phyloP scores from a whole-genome alignment of 75 land plant species.

The Cunninghamia lanceolata region DNA sequence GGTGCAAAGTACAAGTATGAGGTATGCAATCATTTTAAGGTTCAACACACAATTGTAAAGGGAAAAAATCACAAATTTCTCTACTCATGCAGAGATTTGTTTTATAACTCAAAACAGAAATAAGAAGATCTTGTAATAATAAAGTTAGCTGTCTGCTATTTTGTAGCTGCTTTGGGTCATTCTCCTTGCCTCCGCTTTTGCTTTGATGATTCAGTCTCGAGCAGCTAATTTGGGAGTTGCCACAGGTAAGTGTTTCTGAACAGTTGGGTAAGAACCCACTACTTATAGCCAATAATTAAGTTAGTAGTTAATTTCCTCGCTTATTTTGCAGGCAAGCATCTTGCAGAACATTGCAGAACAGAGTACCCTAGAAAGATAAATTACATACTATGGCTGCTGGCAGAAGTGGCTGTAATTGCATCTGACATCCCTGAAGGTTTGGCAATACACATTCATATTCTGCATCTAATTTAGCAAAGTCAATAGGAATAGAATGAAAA shows the following conservation, averaged over 20 bases:
- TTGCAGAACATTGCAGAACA: too few relatives aligned
- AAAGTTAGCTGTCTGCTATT: neutral
- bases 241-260: conserved; percentile 40
- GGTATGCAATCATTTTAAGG: conserved; percentile 16
- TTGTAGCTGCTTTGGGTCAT: conserved; percentile 68
- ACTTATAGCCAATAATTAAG: too few relatives aligned
- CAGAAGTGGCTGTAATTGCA: conserved; percentile 79
- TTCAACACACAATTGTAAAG: too few relatives aligned
- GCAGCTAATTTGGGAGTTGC: conserved; percentile 85
- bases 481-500: neutral
- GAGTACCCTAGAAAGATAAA: conserved; percentile 57
- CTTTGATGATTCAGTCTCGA: conserved; percentile 81
- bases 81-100: neutral
- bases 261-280: neutral
- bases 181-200: conserved; percentile 58
- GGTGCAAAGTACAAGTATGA: conserved; percentile 62
- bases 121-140: too few relatives aligned
- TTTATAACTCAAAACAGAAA: neutral
- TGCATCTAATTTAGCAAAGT: too few relatives aligned
- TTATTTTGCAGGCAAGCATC: conserved; percentile 6
- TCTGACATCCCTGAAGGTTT: conserved; percentile 91
- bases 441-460: neutral
- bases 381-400: conserved; percentile 67
- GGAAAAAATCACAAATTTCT: neutral
- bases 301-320: neutral